These are phyloP conservation scores for Pluteus cervinus DNA, from an alignment of 768 basidiomycete genomes.

Conservation along the genomic window DNA sequence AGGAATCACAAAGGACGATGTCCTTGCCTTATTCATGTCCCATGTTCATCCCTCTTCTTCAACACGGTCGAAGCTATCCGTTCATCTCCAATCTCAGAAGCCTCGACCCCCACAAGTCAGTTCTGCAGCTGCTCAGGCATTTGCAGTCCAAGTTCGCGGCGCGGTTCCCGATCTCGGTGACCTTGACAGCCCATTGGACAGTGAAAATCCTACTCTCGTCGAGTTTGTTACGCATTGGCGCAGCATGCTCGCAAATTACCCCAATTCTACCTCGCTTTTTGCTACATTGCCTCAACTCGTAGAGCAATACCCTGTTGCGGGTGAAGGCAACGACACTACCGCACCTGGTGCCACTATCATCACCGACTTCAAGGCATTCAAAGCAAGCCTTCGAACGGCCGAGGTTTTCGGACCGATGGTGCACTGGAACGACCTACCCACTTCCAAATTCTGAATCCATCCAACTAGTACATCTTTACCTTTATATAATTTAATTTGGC, in stretches of 20 bases:
- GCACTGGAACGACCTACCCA: constrained; percentile 69
- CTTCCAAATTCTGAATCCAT: constrained; percentile 44
- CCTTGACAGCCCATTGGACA: constrained; percentile 39
- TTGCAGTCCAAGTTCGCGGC: constrained; percentile 46
- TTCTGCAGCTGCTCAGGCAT: constrained; percentile 52
- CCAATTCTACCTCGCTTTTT: constrained; percentile 41
- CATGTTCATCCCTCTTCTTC: constrained; percentile 65
- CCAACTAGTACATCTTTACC: background rate
- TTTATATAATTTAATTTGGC: constrained; percentile 1
- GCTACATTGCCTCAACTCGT: constrained; percentile 52
- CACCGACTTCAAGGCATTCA: constrained; percentile 63
- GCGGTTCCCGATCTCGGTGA: constrained; percentile 45
- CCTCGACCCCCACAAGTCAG: constrained; percentile 57
- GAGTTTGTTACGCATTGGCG: constrained; percentile 67
- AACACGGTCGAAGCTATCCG: constrained; percentile 75
- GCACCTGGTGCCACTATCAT: constrained; percentile 52
- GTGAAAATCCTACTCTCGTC: constrained; percentile 49
- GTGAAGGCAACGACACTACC: constrained; percentile 40
- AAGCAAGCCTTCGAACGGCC: constrained; percentile 46
- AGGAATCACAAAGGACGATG: constrained; percentile 65
- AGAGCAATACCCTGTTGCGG: constrained; percentile 47
- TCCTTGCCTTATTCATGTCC: constrained; percentile 62
- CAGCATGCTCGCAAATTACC: constrained; percentile 32
- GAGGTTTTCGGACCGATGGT: constrained; percentile 62
- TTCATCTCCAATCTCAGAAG: constrained; percentile 74